phyloP scores from a whole-genome alignment of 2,329 filamentous ascomycete species.

The Stachybotrys chartarum region DNA sequence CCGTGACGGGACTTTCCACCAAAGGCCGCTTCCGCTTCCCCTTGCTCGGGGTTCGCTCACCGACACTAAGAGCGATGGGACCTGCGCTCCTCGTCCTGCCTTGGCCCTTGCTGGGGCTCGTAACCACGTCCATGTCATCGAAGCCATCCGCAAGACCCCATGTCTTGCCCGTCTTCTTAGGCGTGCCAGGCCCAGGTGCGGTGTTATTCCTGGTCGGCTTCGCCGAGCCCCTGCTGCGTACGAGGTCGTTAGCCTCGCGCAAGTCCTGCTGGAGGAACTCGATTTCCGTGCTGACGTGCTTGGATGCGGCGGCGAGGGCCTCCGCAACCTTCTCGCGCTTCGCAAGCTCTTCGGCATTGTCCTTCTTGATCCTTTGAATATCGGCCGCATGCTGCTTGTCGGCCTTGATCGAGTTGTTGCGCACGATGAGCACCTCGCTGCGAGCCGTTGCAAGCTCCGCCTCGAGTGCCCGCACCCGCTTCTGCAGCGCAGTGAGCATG shows the following conservation, averaged over 20 bases:
- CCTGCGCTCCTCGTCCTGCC: slow-evolving; percentile 31
- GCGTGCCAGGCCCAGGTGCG: slow-evolving; percentile 38
- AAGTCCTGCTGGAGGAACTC: slow-evolving; percentile 68
- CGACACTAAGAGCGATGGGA: slow-evolving; percentile 34
- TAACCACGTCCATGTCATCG: slow-evolving; percentile 55
- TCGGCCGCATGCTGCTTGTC: slow-evolving; percentile 49
- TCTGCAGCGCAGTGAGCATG: slow-evolving; percentile 40
- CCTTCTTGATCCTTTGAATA: slow-evolving; percentile 52
- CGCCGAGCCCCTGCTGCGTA: slow-evolving; percentile 36
- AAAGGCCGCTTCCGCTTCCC: slow-evolving; percentile 62
- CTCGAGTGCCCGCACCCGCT: slow-evolving; percentile 45
- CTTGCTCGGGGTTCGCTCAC: slow-evolving; percentile 56
- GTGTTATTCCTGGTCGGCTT: slow-evolving; percentile 5
- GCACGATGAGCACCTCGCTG: slow-evolving; percentile 70
- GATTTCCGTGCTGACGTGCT: slow-evolving; percentile 60
- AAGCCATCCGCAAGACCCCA: slow-evolving; percentile 68
- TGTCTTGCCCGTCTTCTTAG: slow-evolving; percentile 49
- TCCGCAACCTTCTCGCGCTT: slow-evolving; percentile 60
- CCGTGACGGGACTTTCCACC: slow-evolving; percentile 59
- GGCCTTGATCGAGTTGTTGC: slow-evolving; percentile 58
- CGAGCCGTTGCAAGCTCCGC: slow-evolving; percentile 54
- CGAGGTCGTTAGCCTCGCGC: slow-evolving; percentile 47
- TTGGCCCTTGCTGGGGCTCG: slow-evolving; percentile 46
- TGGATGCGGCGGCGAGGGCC: slow-evolving; percentile 55
- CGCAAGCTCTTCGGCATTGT: slow-evolving; percentile 56